Base-by-base conservation (phyloP, 2,329 filamentous ascomycete genomes). In the Cucurbitaria berberidis region DNA sequence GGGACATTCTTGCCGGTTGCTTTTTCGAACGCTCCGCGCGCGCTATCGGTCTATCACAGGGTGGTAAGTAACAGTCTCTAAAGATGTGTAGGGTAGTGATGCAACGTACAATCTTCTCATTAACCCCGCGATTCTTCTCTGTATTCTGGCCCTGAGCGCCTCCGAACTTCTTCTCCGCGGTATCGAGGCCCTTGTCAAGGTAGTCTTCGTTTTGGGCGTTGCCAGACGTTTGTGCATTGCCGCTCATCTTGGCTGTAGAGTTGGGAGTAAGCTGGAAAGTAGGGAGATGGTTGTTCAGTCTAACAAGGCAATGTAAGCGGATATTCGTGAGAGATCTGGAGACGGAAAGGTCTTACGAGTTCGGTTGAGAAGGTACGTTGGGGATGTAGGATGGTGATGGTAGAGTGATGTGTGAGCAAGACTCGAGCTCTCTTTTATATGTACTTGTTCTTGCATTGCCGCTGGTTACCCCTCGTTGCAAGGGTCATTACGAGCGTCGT, bases 1-100 rank as follows among this genome's bases (percentile, higher is more conserved):
- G 81, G 77, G 10, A 82, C 74, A 8, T 81, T 59, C 62, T 78
- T 79, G 45, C 79, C 82, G 53, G 81, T 82, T 7, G 68, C 59
- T 66, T 81, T 80, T 68, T 84, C 82, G 47, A 83, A 83, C 60
- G 79, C 63, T 18, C 71, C 74, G 48, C 82, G 74, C 4, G 74
- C 78, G 36, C 73, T 69, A 66, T 84, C 82, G 49, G 81, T 84
- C 70, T 74, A 47, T 48, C 1, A n/a, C n/a, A n/a, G n/a, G n/a
- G 19, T 16, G 3, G 15, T 13, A 21, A 15, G n/a, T n/a, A 21
- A 36, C 34, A 18, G 7, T 22, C 5, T 24, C 15, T 11, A 15
- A 53, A 11, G 36, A 19, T 15, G 16, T n/a, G 9, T 15, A 9
- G 10, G 21, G 15, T 13, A 2, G 21, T 16, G 19, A 21, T 7